A percentile compares a stretch with the other conserved stretches of the same genome.
These are phyloP conservation scores for Oryza rufipogon DNA, from an alignment of 176 grass and related monocot genomes.

Conservation along the genomic window DNA sequence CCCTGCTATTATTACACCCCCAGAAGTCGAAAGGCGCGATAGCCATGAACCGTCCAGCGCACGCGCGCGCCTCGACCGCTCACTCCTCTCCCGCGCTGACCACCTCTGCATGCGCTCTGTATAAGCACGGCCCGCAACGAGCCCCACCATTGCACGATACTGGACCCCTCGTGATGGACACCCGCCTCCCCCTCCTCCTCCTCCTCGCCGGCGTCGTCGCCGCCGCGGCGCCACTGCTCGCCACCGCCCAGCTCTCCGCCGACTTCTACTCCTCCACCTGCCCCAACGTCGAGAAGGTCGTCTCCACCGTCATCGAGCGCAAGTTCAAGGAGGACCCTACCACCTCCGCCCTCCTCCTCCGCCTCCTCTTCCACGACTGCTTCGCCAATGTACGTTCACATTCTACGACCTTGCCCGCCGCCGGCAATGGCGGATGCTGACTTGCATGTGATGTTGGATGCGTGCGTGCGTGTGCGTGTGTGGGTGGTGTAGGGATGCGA, in stretches of 20 bases:
- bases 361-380: constrained; percentile 63
- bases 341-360: constrained; percentile 50
- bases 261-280: constrained; percentile 51
- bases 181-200: constrained; percentile 33
- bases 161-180: constrained; percentile 13
- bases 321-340: constrained; percentile 40
- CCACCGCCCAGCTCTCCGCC: constrained; percentile 15
- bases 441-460: no score
- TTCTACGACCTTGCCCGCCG: not conserved
- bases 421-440: not conserved
- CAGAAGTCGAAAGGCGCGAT: not conserved
- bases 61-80: not conserved
- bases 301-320: constrained; percentile 37
- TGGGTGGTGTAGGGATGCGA: constrained; percentile 58
- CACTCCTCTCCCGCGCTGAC: constrained; percentile 24
- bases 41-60: not conserved
- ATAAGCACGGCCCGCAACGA: constrained; percentile 36
- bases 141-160: constrained; percentile 2
- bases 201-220: not conserved
- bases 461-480: not conserved
- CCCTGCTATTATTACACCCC: constrained; percentile 42
- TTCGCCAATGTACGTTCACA: constrained; percentile 42
- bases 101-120: constrained; percentile 13
- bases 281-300: constrained; percentile 49
- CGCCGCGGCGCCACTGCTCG: not conserved